phyloP scores from a whole-genome alignment of 768 basidiomycete genomes.

The Tubosaeta sp. region DNA sequence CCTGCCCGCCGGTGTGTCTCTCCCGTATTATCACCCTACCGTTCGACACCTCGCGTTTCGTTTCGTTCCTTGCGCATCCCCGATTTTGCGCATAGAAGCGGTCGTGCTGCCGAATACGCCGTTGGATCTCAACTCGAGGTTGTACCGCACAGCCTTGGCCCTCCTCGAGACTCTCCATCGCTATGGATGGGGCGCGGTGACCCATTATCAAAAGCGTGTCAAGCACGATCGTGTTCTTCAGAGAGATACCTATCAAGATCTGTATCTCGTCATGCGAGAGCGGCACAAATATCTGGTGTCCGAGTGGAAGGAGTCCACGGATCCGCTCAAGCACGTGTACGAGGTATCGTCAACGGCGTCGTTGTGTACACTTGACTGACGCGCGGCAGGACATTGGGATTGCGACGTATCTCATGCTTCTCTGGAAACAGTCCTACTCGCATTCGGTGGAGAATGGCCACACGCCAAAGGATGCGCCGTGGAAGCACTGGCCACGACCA shows the following conservation, averaged over 20 bases:
- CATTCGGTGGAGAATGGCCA: not conserved
- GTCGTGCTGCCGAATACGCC: conserved; percentile 41
- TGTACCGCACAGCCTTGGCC: conserved; percentile 77
- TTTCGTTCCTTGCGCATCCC: conserved; percentile 42
- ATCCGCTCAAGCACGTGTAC: conserved; percentile 87
- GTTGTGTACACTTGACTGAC: not conserved
- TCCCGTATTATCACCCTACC: conserved; percentile 91
- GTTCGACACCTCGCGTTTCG: conserved; percentile 79
- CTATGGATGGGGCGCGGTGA: conserved; percentile 83
- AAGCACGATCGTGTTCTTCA: conserved; percentile 76
- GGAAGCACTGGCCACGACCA: conserved; percentile 75
- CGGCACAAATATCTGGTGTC: conserved; percentile 72
- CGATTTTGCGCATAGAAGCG: conserved; percentile 18
- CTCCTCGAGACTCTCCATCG: conserved; percentile 80
- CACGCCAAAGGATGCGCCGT: conserved; percentile 35
- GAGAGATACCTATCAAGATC: conserved; percentile 80
- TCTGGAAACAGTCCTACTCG: conserved; percentile 77
- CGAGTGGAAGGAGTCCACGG: conserved; percentile 77
- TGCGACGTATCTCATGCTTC: conserved; percentile 85
- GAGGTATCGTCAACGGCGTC: conserved; percentile 46
- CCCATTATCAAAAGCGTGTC: conserved; percentile 83
- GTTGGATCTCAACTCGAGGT: conserved; percentile 51
- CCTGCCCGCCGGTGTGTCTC: conserved; percentile 34
- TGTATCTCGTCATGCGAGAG: conserved; percentile 85
- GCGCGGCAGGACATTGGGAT: conserved; percentile 81